Conservation (phyloP, 305 asterid genomes). For the Fraxinus angustifolia region DNA sequence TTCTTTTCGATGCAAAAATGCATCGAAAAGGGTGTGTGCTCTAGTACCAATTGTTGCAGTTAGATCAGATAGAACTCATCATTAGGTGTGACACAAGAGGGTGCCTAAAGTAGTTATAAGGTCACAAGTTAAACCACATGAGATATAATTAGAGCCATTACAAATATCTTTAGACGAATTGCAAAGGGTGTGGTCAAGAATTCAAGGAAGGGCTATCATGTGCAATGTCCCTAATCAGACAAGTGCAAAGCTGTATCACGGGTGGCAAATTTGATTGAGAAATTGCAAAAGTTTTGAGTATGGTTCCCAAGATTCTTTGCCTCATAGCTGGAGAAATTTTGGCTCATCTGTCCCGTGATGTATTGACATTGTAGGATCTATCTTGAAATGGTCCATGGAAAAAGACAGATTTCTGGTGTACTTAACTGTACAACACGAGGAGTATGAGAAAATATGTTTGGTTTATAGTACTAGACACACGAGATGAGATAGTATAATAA, state of each 20-base stretch:
- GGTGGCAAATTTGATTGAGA: slow-evolving; percentile 21
- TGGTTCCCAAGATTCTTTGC: slow-evolving; percentile 31
- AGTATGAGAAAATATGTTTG: neutral
- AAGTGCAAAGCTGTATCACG: slow-evolving; percentile 28
- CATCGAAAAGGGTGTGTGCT: neutral
- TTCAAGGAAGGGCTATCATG: slow-evolving; percentile 32
- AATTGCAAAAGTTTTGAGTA: neutral
- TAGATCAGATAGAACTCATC: neutral
- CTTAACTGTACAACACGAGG: slow-evolving; percentile 16
- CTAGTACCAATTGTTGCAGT: neutral
- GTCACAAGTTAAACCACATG: neutral
- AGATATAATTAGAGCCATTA: neutral
- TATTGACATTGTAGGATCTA: neutral
- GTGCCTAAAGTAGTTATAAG: neutral
- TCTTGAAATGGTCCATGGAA: slow-evolving; percentile 11
- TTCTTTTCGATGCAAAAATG: too few species aligned
- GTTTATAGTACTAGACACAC: neutral
- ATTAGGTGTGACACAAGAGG: too few species aligned
- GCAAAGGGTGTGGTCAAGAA: slow-evolving; percentile 14
- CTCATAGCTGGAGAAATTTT: slow-evolving; percentile 30
- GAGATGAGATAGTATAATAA: neutral
- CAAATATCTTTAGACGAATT: slow-evolving; percentile 8
- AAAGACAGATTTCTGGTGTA: slow-evolving; percentile 15
- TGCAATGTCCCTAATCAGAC: slow-evolving; percentile 34
- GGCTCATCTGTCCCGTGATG: slow-evolving; percentile 36